Conservation (phyloP, 2,329 filamentous ascomycete species). For the Magnaporthiopsis poae region DNA sequence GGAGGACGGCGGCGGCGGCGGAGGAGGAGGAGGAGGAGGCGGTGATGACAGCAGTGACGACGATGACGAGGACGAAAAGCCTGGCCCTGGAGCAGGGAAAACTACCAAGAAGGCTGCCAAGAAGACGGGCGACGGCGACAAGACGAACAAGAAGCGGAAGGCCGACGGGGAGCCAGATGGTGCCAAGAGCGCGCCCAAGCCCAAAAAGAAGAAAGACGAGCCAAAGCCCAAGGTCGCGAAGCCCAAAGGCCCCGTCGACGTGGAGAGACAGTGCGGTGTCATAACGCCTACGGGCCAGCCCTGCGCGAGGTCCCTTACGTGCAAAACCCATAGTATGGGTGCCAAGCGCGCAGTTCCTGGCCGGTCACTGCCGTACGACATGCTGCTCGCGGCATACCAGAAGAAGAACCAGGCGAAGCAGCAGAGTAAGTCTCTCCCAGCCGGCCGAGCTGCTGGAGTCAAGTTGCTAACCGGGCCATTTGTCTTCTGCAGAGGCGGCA, state of each 20-base stretch:
- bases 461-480: constrained; percentile 11
- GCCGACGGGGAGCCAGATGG: constrained; percentile 54
- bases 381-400: constrained; percentile 77
- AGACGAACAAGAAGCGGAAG: constrained; percentile 69
- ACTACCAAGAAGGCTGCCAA: constrained; percentile 55
- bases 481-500: constrained; percentile 60
- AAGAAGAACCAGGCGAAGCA: constrained; percentile 99
- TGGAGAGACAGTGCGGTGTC: constrained; percentile 88
- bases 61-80: constrained; percentile 35
- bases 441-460: neutral
- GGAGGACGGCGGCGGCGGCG: constrained; percentile 38
- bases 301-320: constrained; percentile 80
- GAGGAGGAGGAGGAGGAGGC: constrained; percentile 37
- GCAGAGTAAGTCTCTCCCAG: constrained; percentile 56
- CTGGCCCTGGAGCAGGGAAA: constrained; percentile 27
- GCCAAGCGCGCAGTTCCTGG: constrained; percentile 82
- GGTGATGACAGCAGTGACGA: constrained; percentile 34
- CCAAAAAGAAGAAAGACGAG: constrained; percentile 90
- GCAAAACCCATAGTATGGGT: constrained; percentile 92
- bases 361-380: constrained; percentile 80
- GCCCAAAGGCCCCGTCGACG: constrained; percentile 84
- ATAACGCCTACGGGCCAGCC: constrained; percentile 73
- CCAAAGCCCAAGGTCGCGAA: constrained; percentile 75
- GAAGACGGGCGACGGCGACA: constrained; percentile 48
- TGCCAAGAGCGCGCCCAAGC: constrained; percentile 71